phyloP scores from a whole-genome alignment of 78 protist species.

The Dictyostelium purpureum region DNA sequence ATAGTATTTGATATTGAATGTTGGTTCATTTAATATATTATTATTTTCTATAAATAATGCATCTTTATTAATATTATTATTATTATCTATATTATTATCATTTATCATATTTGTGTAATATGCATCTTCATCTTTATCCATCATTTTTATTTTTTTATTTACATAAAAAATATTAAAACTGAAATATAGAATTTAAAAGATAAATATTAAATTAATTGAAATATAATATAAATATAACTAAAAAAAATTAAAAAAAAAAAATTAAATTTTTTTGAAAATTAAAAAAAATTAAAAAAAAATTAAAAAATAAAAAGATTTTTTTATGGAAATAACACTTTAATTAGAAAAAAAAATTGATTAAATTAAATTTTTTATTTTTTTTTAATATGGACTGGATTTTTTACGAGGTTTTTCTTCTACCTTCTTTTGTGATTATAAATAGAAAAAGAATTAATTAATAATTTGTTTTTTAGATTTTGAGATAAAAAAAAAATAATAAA shows the following conservation, averaged over 20 bases:
- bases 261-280: not conserved
- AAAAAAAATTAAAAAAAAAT: not conserved
- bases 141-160: not conserved
- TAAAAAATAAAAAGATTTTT: not conserved
- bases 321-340: not conserved
- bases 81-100: too few relatives aligned
- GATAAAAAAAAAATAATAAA: not conserved
- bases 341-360: not conserved
- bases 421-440: not conserved
- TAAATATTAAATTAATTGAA: too few relatives aligned
- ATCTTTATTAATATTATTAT: too few relatives aligned
- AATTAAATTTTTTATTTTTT: not conserved
- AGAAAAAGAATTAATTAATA: not conserved
- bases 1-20: constrained; percentile 10
- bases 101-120: not conserved
- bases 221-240: not conserved
- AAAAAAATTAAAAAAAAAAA: not conserved
- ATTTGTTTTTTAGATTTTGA: too few relatives aligned
- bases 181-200: not conserved
- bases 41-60: not conserved
- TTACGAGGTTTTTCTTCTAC: not conserved
- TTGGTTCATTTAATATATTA: constrained; percentile 18
- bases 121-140: not conserved
- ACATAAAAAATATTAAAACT: not conserved
- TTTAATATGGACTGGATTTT: not conserved